phyloP scores from a whole-genome alignment of 2,329 filamentous ascomycete species.

The Alternaria triticimaculans region DNA sequence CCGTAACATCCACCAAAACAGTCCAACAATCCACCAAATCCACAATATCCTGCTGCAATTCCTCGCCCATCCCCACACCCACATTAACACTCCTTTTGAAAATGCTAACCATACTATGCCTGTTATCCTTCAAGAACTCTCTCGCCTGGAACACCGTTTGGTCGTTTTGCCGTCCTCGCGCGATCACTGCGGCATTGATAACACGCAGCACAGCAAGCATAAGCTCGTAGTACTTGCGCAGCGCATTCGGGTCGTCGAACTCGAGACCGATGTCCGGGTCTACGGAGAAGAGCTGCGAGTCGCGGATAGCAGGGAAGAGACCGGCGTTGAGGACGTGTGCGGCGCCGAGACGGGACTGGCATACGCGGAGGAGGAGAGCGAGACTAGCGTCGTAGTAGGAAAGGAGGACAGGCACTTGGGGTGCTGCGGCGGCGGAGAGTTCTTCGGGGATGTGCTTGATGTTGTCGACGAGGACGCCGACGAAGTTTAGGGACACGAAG shows the following conservation, averaged over 20 bases:
- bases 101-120: constrained; percentile 82
- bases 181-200: constrained; percentile 80
- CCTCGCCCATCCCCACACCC: constrained; percentile 58
- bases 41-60: constrained; percentile 69
- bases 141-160: constrained; percentile 75
- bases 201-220: constrained; percentile 82
- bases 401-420: constrained; percentile 62
- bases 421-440: constrained; percentile 48
- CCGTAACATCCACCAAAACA: constrained; percentile 80
- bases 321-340: constrained; percentile 87
- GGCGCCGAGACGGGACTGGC: constrained; percentile 83
- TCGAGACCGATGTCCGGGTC: constrained; percentile 92
- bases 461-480: constrained; percentile 87
- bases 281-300: constrained; percentile 83
- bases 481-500: constrained; percentile 86
- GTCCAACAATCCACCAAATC: constrained; percentile 87
- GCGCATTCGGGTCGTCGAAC: constrained; percentile 70
- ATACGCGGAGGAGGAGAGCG: constrained; percentile 81
- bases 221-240: constrained; percentile 83
- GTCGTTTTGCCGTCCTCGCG: constrained; percentile 80
- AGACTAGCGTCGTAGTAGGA: constrained; percentile 76
- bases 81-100: constrained; percentile 90
- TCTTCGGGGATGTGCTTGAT: constrained; percentile 79
- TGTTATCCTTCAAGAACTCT: constrained; percentile 80
- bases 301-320: constrained; percentile 79